Conservation (phyloP, 768 basidiomycete species). For the Austroboletus eburneus region DNA sequence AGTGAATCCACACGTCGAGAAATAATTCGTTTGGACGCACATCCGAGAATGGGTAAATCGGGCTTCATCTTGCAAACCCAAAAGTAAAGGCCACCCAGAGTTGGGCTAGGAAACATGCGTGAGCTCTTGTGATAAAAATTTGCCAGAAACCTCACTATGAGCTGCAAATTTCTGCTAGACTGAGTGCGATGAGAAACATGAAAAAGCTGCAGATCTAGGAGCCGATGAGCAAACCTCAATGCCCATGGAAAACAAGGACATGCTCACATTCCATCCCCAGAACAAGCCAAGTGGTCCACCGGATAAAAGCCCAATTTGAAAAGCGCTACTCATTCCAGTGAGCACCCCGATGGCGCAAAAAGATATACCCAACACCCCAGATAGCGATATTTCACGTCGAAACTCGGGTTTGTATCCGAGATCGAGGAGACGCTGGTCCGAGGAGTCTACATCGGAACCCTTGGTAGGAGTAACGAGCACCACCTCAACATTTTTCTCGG, state of each 20-base stretch:
- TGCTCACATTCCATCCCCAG: constrained; percentile 59
- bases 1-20: neutral
- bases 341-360: constrained; percentile 60
- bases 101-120: constrained; percentile 35
- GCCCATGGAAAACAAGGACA: neutral
- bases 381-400: constrained; percentile 55
- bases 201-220: constrained; percentile 50
- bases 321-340: constrained; percentile 57
- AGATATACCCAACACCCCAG: constrained; percentile 55
- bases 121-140: neutral
- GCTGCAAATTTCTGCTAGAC: constrained; percentile 56
- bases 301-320: constrained; percentile 55
- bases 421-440: constrained; percentile 43
- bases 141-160: constrained; percentile 40
- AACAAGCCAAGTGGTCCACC: constrained; percentile 56
- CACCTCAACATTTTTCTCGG: constrained; percentile 13
- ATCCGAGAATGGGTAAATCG: constrained; percentile 48
- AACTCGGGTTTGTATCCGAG: constrained; percentile 56
- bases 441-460: constrained; percentile 5
- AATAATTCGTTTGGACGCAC: constrained; percentile 28
- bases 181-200: constrained; percentile 54
- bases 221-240: neutral
- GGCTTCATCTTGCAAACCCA: constrained; percentile 64
- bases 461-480: neutral
- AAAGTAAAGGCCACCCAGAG: constrained; percentile 58